These are phyloP conservation scores for Cicer arietinum DNA, from an alignment of 306 rosid species.

Conservation along the genomic window DNA sequence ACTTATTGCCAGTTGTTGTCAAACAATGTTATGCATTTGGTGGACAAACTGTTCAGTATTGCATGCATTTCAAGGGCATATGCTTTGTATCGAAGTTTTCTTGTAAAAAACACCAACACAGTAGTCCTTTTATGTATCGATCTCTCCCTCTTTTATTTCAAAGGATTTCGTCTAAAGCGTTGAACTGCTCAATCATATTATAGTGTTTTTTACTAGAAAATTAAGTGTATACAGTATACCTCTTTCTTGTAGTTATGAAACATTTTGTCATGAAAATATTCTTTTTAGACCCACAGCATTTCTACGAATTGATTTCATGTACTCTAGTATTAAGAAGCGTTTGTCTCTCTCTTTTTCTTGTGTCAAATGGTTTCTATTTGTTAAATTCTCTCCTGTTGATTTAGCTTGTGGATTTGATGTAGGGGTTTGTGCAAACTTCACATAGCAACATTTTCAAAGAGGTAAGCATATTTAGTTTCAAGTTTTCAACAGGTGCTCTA, in stretches of 20 bases:
- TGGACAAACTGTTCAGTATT: slow-evolving; percentile 1
- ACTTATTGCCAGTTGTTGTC: slow-evolving; percentile 10
- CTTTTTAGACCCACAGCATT: neutral
- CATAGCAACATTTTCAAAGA: slow-evolving; percentile 77
- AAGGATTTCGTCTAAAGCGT: slow-evolving; percentile 33
- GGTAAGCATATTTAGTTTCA: slow-evolving; percentile 56
- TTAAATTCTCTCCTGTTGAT: slow-evolving; percentile 39
- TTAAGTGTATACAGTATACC: neutral
- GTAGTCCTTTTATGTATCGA: neutral
- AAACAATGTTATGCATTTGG: slow-evolving; percentile 6
- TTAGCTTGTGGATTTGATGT: slow-evolving; percentile 46
- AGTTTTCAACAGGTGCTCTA: slow-evolving; percentile 10
- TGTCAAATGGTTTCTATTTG: neutral
- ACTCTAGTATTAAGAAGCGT: neutral
- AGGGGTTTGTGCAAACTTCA: slow-evolving; percentile 85
- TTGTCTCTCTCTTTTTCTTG: neutral
- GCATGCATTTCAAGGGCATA: neutral
- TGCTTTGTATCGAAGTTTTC: slow-evolving; percentile 12
- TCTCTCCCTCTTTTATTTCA: neutral
- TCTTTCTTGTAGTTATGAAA: neutral
- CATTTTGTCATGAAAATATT: neutral
- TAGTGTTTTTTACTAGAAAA: neutral
- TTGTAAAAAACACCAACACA: slow-evolving; percentile 1
- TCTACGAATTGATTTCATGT: slow-evolving; percentile 32
- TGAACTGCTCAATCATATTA: neutral